Percentiles rank a stretch among this genome's conserved stretches.
Conservation (phyloP, 108 stramenopile species). For the Pseudonitzschia multiseries region DNA sequence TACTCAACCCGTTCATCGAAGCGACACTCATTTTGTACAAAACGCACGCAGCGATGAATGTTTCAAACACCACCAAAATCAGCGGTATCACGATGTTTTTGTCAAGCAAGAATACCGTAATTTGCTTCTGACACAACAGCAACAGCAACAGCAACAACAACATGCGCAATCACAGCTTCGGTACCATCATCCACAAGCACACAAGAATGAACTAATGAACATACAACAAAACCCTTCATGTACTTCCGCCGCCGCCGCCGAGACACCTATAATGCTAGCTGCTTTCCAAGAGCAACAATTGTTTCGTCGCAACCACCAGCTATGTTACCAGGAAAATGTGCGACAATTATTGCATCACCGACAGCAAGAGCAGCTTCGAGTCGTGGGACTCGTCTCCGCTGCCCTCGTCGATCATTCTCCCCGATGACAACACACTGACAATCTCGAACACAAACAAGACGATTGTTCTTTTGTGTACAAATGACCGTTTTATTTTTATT, state of each 20-base stretch:
- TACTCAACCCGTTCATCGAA: too few relatives aligned
- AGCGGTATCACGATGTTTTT: too few relatives aligned
- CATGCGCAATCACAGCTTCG: not conserved
- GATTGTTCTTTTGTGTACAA: too few relatives aligned
- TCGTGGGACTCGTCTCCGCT: too few relatives aligned
- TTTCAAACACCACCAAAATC: not conserved
- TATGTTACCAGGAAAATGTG: not conserved
- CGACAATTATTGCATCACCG: not conserved
- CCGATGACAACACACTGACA: too few relatives aligned
- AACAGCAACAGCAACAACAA: not conserved
- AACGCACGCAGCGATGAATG: not conserved
- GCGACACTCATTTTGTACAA: too few relatives aligned
- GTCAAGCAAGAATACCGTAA: too few relatives aligned
- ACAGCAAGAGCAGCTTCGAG: not conserved
- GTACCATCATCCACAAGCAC: not conserved
- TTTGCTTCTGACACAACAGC: not conserved
- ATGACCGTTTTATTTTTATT: too few relatives aligned
- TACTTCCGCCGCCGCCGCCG: not conserved
- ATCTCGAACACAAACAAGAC: too few relatives aligned
- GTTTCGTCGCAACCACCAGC: not conserved
- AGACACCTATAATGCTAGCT: not conserved
- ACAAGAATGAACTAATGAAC: not conserved
- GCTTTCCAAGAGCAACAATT: not conserved
- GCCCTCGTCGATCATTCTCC: too few relatives aligned
- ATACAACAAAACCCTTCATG: too few relatives aligned